A percentile compares a stretch with the other conserved stretches of the same genome.
Evolutionary conservation across 768 basidiomycete genomes (phyloP).

Genomic region (Hypholoma sublateritium): DNA sequence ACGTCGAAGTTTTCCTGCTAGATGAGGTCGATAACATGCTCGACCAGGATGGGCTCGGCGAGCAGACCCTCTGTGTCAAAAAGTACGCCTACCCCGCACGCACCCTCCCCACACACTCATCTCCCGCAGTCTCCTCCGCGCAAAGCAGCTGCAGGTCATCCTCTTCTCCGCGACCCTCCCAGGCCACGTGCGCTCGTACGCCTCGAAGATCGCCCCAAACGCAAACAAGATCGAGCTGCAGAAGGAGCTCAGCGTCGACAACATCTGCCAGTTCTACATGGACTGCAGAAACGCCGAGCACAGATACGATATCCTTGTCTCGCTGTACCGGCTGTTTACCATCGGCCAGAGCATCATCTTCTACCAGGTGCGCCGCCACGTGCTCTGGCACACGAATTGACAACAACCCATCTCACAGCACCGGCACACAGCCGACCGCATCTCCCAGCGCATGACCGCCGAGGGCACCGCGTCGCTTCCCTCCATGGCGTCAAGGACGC

Average conservation of each 20-base stretch:
- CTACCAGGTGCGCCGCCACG: constrained; percentile 83
- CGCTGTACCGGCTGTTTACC: constrained; percentile 85
- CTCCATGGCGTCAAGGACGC: constrained; percentile 94
- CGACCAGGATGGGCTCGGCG: constrained; percentile 89
- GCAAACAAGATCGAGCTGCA: constrained; percentile 97
- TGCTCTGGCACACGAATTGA: too few species aligned
- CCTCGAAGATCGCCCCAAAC: constrained; percentile 86
- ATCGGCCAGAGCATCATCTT: constrained; percentile 99
- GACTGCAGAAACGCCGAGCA: constrained; percentile 89
- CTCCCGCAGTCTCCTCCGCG: constrained; percentile 53
- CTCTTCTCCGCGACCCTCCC: constrained; percentile 99
- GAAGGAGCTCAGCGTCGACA: constrained; percentile 88
- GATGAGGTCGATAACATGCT: constrained; percentile 99
- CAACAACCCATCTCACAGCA: too few species aligned
- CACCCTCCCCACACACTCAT: not conserved
- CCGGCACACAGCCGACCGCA: constrained; percentile 92
- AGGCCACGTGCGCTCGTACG: constrained; percentile 87
- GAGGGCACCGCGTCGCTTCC: constrained; percentile 96
- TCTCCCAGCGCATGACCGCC: constrained; percentile 84
- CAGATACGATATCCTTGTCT: constrained; percentile 94
- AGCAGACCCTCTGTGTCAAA: constrained; percentile 91
- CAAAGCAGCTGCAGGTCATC: constrained; percentile 72
- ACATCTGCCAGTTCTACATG: constrained; percentile 97
- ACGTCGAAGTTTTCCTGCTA: constrained; percentile 90
- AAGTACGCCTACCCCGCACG: constrained; percentile 55